Base-by-base conservation (phyloP, 1,139 yeast species). In the Scheffersomyces cryptocercus region DNA sequence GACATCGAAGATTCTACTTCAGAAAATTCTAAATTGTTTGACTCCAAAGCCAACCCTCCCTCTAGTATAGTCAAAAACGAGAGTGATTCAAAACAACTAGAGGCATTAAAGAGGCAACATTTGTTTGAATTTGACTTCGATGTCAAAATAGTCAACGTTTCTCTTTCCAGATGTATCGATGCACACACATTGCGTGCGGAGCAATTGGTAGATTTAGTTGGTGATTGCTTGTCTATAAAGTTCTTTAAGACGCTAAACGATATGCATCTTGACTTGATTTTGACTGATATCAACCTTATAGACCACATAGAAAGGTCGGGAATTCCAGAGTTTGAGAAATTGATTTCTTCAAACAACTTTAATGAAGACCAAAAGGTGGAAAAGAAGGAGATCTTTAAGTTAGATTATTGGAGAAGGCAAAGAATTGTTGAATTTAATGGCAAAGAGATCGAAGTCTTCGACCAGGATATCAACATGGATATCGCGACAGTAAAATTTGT, bases 401-500 rank as follows among this genome's bases (percentile, higher is more conserved):
- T 91, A 34, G 73, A 77, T 24, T 89, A 87, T 57, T 62, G 68
- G 7, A 70, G 90, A 52, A 67, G 68, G 1, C 82, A 79, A 57
- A 70, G 95, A 62, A 57, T 84, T 46, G 89, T 86, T n/a, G 72
- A 75, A 31, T 75, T 78, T 50, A 70, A 81, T 38, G 72, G 72
- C 28, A 74, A 72, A 38, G 80, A 66, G 11, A 85, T 87, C 40
- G 91, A 85, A 53, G 82, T 87, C 0, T 85, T 73, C 59, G 97
- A 91, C 54, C 97, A 89, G 61, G 82, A 80, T 50, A 79, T 91
- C 6, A 74, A 79, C n/a, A 68, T 93, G 40, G 77, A 83, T 42
- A 75, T 95, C 61, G 91, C 97, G 0, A 89, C 96, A 8, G 78
- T 95, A 45, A 83, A 84, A 50, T 76, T 88, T 40, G 85, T 88